A percentile compares a stretch with the other conserved stretches of the same genome.
These are phyloP conservation scores for Rhodotorula sp. DNA, from an alignment of 1,284 basidiomycete species.

Conservation along the genomic window DNA sequence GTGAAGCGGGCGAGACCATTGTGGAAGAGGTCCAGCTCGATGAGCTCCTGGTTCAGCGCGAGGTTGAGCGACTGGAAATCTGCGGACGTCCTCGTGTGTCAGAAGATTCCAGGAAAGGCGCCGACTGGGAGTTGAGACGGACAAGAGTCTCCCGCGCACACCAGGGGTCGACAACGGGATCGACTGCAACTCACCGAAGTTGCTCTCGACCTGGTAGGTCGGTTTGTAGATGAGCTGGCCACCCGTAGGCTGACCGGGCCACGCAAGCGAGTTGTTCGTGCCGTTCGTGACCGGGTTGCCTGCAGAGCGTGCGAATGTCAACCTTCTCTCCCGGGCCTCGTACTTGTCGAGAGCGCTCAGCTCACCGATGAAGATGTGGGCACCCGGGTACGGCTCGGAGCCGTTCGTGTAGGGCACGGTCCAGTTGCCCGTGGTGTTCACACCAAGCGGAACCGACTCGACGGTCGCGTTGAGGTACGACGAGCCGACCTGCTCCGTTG, in stretches of 20 bases:
- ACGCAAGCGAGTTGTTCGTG: conserved; percentile 33
- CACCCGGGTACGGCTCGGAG: conserved; percentile 18
- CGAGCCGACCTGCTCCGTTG: conserved; percentile 9
- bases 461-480: conserved; percentile 18
- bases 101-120: not conserved
- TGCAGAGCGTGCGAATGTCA: not conserved
- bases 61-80: conserved; percentile 55
- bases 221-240: conserved; percentile 25
- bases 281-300: conserved; percentile 26
- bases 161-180: conserved; percentile 8
- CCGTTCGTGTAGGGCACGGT: conserved; percentile 13
- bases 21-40: conserved; percentile 57
- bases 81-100: not conserved
- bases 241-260: conserved; percentile 26
- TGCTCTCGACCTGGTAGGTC: conserved; percentile 49
- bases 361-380: conserved; percentile 8
- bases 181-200: conserved; percentile 61
- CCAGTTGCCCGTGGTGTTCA: conserved; percentile 1
- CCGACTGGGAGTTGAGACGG: not conserved
- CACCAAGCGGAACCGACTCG: conserved; percentile 14
- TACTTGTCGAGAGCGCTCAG: rapidly evolving
- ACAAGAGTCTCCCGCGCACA: not conserved
- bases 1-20: conserved; percentile 60
- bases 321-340: not conserved
- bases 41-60: conserved; percentile 36